Conservation (phyloP, 352 stramenopile species). For the Globisporangium paroecandrum region DNA sequence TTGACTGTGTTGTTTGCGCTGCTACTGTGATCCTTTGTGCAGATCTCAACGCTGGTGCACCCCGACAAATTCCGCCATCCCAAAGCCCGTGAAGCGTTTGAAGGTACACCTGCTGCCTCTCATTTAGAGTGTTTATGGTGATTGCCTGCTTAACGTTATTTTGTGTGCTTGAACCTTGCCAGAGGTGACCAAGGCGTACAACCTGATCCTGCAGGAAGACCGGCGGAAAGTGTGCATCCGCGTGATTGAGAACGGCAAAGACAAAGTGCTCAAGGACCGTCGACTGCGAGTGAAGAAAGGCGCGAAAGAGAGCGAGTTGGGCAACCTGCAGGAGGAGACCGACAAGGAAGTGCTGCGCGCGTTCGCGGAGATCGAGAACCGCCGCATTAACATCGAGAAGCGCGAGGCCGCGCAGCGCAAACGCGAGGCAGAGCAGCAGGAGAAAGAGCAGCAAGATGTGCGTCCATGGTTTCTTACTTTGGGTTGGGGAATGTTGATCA, state of each 20-base stretch:
- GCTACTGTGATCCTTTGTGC: neutral
- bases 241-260: conserved; percentile 73
- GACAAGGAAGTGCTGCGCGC: conserved; percentile 78
- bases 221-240: conserved; percentile 74
- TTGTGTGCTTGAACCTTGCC: conserved; percentile 2
- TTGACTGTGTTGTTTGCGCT: neutral
- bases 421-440: conserved; percentile 68
- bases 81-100: conserved; percentile 80
- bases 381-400: conserved; percentile 69
- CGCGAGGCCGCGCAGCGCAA: conserved; percentile 63
- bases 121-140: neutral
- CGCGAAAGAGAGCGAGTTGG: conserved; percentile 64
- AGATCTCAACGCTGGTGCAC: conserved; percentile 88
- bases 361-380: conserved; percentile 85
- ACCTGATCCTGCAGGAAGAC: conserved; percentile 82
- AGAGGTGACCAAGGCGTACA: conserved; percentile 87
- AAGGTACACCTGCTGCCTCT: conserved; percentile 38
- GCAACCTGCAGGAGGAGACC: conserved; percentile 51
- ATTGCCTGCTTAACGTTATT: neutral
- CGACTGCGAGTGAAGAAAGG: conserved; percentile 79
- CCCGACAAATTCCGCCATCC: conserved; percentile 78
- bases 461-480: conserved; percentile 12
- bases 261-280: conserved; percentile 72
- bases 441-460: conserved; percentile 71
- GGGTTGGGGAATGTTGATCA: neutral